Evolutionary conservation across 1,284 basidiomycete genomes (phyloP).

Genomic region (Cutaneotrichosporon sp.): DNA sequence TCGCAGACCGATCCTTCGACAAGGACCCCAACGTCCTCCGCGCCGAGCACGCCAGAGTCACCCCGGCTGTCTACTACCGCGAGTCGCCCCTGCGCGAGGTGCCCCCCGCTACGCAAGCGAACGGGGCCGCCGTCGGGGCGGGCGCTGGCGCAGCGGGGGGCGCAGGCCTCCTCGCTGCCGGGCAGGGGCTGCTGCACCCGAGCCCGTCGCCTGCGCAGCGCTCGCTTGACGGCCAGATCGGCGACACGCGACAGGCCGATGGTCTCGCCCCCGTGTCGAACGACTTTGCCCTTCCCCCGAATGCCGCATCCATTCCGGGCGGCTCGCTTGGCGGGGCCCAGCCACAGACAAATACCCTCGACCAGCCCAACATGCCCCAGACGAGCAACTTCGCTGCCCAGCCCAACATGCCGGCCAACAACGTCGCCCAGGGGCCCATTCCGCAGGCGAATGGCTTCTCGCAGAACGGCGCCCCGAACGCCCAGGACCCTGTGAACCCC

Average conservation of each 20-base stretch:
- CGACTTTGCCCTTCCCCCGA: neutral
- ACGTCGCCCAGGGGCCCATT: neutral
- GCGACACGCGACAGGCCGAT: neutral
- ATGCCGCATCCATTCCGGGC: no score
- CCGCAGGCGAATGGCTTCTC: neutral
- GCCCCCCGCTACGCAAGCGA: neutral
- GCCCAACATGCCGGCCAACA: neutral
- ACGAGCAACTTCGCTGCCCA: neutral
- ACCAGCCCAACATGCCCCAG: no score
- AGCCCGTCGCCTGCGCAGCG: neutral
- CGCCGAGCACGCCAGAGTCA: neutral
- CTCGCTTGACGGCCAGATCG: neutral
- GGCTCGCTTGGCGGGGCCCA: no score
- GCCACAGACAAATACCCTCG: no score
- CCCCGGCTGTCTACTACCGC: constrained; percentile 1
- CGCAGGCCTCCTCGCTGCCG: neutral
- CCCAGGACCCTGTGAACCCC: no score
- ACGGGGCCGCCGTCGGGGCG: neutral
- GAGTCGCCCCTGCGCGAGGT: neutral
- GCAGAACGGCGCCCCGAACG: neutral
- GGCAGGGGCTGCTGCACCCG: neutral
- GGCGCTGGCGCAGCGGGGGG: neutral
- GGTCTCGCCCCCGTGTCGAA: no score
- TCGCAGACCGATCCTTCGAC: constrained; percentile 11
- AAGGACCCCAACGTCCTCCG: constrained; percentile 2